Percentiles rank a stretch among this genome's conserved stretches.
Evolutionary conservation across 202 grass and related monocot species (phyloP).

Genomic region (Elaeis oleifera): DNA sequence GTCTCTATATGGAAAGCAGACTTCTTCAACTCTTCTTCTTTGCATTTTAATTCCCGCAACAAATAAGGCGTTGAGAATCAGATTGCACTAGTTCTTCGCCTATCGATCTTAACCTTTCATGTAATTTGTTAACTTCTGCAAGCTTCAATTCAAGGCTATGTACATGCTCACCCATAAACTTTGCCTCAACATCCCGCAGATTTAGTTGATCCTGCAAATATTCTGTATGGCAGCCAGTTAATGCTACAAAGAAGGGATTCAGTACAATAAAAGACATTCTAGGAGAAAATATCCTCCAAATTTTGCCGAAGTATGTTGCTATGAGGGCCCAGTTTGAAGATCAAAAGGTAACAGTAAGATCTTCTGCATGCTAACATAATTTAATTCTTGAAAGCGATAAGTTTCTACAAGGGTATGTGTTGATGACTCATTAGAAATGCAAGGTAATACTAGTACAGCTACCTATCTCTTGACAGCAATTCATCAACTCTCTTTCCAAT

Average conservation of each 20-base stretch:
- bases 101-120: slow-evolving; percentile 53
- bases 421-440: slow-evolving; percentile 10
- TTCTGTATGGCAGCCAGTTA: slow-evolving; percentile 49
- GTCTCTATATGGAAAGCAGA: slow-evolving; percentile 60
- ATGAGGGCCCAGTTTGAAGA: too few species aligned
- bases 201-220: slow-evolving; percentile 97
- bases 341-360: too few species aligned
- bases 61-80: slow-evolving; percentile 67
- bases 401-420: neutral
- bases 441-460: slow-evolving; percentile 19
- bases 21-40: slow-evolving; percentile 63
- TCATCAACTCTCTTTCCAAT: slow-evolving; percentile 65
- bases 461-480: slow-evolving; percentile 96
- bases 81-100: slow-evolving; percentile 41
- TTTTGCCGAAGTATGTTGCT: too few species aligned
- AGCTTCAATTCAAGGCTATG: slow-evolving; percentile 82
- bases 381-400: too few species aligned
- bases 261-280: neutral
- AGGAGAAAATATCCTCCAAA: neutral
- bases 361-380: too few species aligned
- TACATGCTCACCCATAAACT: slow-evolving; percentile 78
- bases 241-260: slow-evolving; percentile 3
- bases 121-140: slow-evolving; percentile 63
- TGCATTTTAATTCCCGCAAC: slow-evolving; percentile 56
- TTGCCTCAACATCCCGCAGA: slow-evolving; percentile 72